Evolutionary conservation across 192 early-diverging fungal genomes (phyloP), one percentile per base, ranked within the genome.

Genomic region (Backusella macrospora): DNA sequence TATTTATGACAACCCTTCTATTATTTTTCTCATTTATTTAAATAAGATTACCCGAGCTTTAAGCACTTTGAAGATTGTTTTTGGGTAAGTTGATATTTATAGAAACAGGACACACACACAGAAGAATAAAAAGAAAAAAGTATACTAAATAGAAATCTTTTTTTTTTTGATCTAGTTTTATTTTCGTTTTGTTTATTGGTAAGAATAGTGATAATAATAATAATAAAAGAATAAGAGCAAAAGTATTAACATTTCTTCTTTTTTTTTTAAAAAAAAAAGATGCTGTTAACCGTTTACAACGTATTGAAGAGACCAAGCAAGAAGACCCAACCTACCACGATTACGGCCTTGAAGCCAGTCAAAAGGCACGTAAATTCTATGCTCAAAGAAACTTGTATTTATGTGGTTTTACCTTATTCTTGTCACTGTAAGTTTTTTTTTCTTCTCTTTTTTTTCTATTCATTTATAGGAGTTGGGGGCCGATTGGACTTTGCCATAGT

Each of bases 361-460:
- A 83, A 46, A 79, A 81, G 38, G 86, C 86, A 6, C 77, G 72
- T 26, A 86, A 84, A 65, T 89, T 89, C 64, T 89, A 89, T 62
- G 82, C 84, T 52, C 87, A 89, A 68, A 80, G 87, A 66, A 89
- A 89, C 73, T 78, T 89, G 84, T 89, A 89, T 23, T 69, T 89
- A 66, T 86, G 84, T 66, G 87, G 87, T 38, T 89, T 86, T 71
- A 89, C 87, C 9, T 70, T 89, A 5, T 89, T 89, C 76, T 69
- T 89, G 43, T 89, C 87, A 6, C 72, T 89, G 83, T 84, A 81
- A 76, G 80, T 72, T 6, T 3, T 14, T 9, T 4, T 38, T 44
- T 47, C 6, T 43, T 62, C 7, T 10, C 1, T 62, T 5, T 12
- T 62, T 0, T 23, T 62, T 23, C n/a, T 40, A 15, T 40, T 65